Conservation (phyloP, 306 rosid genomes). For the Medicago arabica region DNA sequence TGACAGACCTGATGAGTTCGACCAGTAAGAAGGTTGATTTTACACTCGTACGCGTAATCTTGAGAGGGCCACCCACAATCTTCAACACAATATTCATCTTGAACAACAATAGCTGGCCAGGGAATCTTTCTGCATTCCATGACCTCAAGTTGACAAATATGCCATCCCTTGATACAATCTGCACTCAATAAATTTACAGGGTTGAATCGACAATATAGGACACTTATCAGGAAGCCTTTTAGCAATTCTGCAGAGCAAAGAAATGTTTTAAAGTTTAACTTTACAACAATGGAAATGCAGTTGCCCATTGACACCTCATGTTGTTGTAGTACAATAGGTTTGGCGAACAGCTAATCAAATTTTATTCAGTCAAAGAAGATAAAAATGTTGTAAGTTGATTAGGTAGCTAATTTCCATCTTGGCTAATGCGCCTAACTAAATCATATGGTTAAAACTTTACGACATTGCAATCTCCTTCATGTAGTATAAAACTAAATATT, state of each 20-base stretch:
- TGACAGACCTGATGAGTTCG: slow-evolving; percentile 86
- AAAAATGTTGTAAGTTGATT: slow-evolving; percentile 10
- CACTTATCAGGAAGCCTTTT: slow-evolving; percentile 7
- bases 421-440: slow-evolving; percentile 28
- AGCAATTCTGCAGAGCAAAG: slow-evolving; percentile 18
- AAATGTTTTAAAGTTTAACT: slow-evolving; percentile 27
- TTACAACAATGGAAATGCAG: slow-evolving; percentile 29
- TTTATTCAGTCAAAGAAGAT: slow-evolving; percentile 16
- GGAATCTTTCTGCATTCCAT: slow-evolving; percentile 80
- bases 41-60: slow-evolving; percentile 83
- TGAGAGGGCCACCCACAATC: slow-evolving; percentile 82
- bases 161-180: slow-evolving; percentile 81
- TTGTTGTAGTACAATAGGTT: slow-evolving; percentile 20
- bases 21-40: slow-evolving; percentile 93
- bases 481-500: slow-evolving; percentile 11
- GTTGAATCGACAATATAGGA: slow-evolving; percentile 39
- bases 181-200: slow-evolving; percentile 40
- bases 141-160: slow-evolving; percentile 83
- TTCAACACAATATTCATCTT: slow-evolving; percentile 65
- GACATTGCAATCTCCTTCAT: slow-evolving; percentile 33
- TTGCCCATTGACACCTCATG: slow-evolving; percentile 17
- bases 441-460: slow-evolving; percentile 22
- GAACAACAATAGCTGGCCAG: slow-evolving; percentile 67
- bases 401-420: slow-evolving; percentile 5
- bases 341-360: slow-evolving; percentile 24